These are phyloP conservation scores for Yarrowia galli DNA, from an alignment of 1,139 yeast species.

Conservation along the genomic window DNA sequence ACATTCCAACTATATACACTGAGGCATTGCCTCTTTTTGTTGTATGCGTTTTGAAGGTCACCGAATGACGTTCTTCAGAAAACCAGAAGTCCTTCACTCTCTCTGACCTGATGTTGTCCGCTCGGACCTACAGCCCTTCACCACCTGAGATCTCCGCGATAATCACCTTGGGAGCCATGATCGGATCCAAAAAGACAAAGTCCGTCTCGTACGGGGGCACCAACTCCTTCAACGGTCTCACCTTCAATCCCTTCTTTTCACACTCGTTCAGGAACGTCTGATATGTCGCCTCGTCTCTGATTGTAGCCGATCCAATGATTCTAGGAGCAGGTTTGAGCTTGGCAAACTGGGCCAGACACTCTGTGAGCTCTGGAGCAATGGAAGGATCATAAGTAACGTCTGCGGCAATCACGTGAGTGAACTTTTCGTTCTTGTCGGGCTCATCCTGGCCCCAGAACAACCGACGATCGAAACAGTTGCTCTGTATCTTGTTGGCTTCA, in stretches of 20 bases:
- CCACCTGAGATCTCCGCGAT: constrained; percentile 6
- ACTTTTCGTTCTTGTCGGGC: constrained; percentile 15
- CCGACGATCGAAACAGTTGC: constrained; percentile 51
- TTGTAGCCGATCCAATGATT: constrained; percentile 63
- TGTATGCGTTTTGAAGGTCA: no score
- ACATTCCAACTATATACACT: background rate
- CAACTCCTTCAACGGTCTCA: constrained; percentile 47
- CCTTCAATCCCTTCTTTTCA: constrained; percentile 44
- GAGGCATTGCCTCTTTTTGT: background rate
- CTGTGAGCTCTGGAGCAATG: constrained; percentile 63
- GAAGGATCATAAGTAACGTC: constrained; percentile 84
- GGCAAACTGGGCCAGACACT: constrained; percentile 53
- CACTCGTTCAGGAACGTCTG: constrained; percentile 60
- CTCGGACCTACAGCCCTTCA: background rate
- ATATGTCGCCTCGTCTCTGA: constrained; percentile 68
- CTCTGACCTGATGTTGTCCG: no score
- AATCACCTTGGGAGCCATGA: constrained; percentile 38
- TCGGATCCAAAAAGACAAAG: constrained; percentile 33
- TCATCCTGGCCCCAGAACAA: constrained; percentile 65
- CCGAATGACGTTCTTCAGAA: no score
- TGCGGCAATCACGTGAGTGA: constrained; percentile 62
- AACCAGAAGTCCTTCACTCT: no score
- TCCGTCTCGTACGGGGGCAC: constrained; percentile 41
- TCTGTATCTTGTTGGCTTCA: constrained; percentile 54
- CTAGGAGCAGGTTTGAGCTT: constrained; percentile 20